Conservation (phyloP, 192 early-diverging fungal genomes). For the Fimicolochytrium jonesii region DNA sequence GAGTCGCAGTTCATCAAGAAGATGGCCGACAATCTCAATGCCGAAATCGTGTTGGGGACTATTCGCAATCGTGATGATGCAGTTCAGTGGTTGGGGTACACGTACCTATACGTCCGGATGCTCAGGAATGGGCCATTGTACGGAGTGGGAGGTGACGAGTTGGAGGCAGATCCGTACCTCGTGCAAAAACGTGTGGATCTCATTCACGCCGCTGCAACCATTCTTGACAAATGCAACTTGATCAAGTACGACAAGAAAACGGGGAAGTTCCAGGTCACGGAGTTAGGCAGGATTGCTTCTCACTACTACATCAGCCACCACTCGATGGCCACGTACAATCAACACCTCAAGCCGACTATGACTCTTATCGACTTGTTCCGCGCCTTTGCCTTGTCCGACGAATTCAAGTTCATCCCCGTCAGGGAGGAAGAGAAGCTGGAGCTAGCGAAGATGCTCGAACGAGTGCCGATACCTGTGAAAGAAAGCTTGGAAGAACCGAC, state of each 20-base stretch:
- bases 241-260: conserved; percentile 94
- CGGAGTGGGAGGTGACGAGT: conserved; percentile 65
- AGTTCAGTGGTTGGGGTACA: conserved; percentile 92
- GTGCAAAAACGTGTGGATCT: conserved; percentile 84
- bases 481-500: conserved; percentile 85
- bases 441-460: conserved; percentile 78
- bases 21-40: conserved; percentile 90
- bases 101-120: conserved; percentile 97
- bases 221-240: conserved; percentile 86
- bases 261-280: conserved; percentile 83
- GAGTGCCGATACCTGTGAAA: conserved; percentile 95
- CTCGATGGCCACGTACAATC: conserved; percentile 92
- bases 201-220: conserved; percentile 77
- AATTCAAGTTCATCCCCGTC: conserved; percentile 93
- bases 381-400: conserved; percentile 82
- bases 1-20: conserved; percentile 89
- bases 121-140: conserved; percentile 84
- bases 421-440: conserved; percentile 93
- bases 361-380: conserved; percentile 85
- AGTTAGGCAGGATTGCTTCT: conserved; percentile 92
- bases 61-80: conserved; percentile 91
- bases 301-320: conserved; percentile 92
- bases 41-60: conserved; percentile 91
- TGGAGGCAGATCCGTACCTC: conserved; percentile 73
- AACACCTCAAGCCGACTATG: conserved; percentile 88